These are phyloP conservation scores for Suillus placidus DNA, from an alignment of 768 basidiomycete species.

Conservation along the genomic window DNA sequence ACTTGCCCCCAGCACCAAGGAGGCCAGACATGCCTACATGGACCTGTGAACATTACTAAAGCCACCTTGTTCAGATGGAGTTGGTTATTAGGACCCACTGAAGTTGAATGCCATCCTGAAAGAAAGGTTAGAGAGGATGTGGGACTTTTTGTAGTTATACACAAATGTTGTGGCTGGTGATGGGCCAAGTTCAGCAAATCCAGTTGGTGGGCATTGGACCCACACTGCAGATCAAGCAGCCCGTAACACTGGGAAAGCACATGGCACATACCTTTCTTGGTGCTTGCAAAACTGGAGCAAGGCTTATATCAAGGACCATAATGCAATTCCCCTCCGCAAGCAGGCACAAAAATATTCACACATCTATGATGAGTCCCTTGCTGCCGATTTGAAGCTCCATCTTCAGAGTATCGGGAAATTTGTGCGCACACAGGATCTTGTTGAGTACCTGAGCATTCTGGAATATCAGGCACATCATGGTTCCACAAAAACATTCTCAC, in stretches of 20 bases:
- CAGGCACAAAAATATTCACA: neutral
- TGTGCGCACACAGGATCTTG: conserved; percentile 20
- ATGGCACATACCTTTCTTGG: conserved; percentile 2
- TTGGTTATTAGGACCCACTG: no score
- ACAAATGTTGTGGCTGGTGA: no score
- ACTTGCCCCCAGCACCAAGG: no score
- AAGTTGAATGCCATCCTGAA: no score
- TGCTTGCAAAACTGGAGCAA: conserved; percentile 3
- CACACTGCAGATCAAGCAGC: conserved; percentile 4
- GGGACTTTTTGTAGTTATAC: no score
- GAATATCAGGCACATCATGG: conserved; percentile 16
- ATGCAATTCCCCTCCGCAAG: conserved; percentile 27
- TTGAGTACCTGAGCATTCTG: conserved; percentile 11
- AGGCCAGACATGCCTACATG: no score
- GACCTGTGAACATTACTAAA: no score
- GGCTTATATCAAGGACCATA: conserved; percentile 25
- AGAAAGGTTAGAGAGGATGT: no score
- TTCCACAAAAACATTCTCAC: conserved; percentile 20
- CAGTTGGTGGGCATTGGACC: conserved; percentile 7
- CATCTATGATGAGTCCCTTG: conserved; percentile 18
- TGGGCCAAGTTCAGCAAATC: no score
- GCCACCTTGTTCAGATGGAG: no score
- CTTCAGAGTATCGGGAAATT: conserved; percentile 27
- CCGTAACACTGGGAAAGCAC: conserved; percentile 1
- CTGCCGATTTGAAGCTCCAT: conserved; percentile 13